phyloP scores from a whole-genome alignment of 1,284 basidiomycete species.

The Puccinia hordei region DNA sequence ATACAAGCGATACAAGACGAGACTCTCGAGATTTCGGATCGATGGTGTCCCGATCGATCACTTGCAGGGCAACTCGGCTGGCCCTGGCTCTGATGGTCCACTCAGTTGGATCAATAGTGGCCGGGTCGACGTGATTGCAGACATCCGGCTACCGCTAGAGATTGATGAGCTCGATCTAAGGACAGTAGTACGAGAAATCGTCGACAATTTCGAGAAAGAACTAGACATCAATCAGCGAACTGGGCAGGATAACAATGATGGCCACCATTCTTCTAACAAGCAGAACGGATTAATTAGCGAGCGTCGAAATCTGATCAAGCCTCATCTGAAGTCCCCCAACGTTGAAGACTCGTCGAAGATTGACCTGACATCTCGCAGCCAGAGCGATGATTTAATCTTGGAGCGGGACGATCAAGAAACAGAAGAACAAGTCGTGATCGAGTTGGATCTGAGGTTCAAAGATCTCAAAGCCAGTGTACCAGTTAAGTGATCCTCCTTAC shows the following conservation, averaged over 20 bases:
- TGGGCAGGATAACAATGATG: neutral
- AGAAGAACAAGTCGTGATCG: conserved; percentile 64
- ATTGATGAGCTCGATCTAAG: conserved; percentile 72
- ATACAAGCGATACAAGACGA: conserved; percentile 19
- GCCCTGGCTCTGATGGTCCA: conserved; percentile 75
- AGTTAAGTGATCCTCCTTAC: conserved; percentile 68
- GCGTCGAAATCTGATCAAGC: conserved; percentile 49
- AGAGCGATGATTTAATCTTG: conserved; percentile 50
- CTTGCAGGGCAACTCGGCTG: conserved; percentile 71
- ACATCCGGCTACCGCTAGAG: conserved; percentile 93
- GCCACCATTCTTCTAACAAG: neutral
- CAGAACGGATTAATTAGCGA: conserved; percentile 51
- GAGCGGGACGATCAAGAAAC: conserved; percentile 49
- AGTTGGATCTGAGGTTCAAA: conserved; percentile 91
- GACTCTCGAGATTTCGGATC: conserved; percentile 85
- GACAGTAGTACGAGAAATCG: conserved; percentile 84
- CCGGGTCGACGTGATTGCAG: conserved; percentile 92
- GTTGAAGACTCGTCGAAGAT: conserved; percentile 56
- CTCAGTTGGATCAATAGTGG: conserved; percentile 96
- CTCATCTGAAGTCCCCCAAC: conserved; percentile 25
- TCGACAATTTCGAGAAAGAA: conserved; percentile 70
- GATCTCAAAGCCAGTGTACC: conserved; percentile 96
- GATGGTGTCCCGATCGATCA: conserved; percentile 98
- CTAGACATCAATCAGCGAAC: conserved; percentile 31
- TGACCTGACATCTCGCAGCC: conserved; percentile 52